Evolutionary conservation across 139 green algal species (phyloP), one percentile per base, ranked within the genome.

Genomic region (Chlamydomonas schloesseri): DNA sequence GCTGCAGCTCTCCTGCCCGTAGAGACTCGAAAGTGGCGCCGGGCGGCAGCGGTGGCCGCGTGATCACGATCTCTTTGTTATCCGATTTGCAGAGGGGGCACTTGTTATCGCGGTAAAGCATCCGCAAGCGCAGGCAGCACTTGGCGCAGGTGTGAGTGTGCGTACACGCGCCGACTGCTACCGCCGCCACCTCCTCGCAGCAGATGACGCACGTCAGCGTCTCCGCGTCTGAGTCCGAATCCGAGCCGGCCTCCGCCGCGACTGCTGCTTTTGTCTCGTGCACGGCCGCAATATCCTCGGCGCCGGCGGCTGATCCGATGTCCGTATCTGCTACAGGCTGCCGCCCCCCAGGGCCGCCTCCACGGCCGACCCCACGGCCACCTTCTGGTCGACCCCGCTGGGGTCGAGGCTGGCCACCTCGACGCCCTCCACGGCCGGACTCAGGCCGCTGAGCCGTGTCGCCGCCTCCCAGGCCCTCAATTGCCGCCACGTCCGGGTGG

Each of bases 51-150:
- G 74, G 82, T 70, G 87, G 94, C 3, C 86, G 88, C 23, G 85
- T 78, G 46, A 96, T 89, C 14, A 95, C 86, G 42, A 96, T 91
- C 87, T 94, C 82, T 20, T 37, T 36, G 67, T 91, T 91, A 2
- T 93, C 85, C 0, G 82, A 46, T 71, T 97, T 97, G 93, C 95
- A 97, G 62, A 97, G 81, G 14, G 93, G 90, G 87, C 95, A 97
- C 34, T 84, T 88, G 20, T 53, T 82, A 74, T 94, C 91, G 1
- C 79, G n/a, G 87, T 96, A 97, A 21, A 87, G 92, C 85, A 97
- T 81, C 26, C 94, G 89, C 76, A 96, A 37, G 55, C 95, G 91
- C 90, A 97, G 86, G 71, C 69, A 91, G 88, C 93, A 96, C n/a
- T 58, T 53, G 2, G 83, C 87, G 81, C 94, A 95, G 26, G 83